Evolutionary conservation across 2,329 filamentous ascomycete genomes (phyloP).

Genomic region (Alternaria tenuissima): DNA sequence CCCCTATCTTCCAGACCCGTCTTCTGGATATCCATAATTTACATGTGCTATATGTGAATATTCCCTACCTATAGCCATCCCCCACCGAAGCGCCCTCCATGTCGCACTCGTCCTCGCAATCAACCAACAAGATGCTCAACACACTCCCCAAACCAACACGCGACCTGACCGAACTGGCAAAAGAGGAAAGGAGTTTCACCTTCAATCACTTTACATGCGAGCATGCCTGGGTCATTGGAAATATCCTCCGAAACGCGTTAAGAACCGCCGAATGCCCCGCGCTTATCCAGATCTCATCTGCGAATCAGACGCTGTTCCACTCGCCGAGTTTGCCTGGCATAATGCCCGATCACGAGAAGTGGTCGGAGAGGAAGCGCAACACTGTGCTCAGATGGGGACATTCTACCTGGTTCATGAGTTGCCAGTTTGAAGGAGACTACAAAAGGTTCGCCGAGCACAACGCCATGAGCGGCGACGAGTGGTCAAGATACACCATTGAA

Average conservation of each 20-base stretch:
- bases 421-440: constrained; percentile 74
- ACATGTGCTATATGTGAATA: constrained; percentile 9
- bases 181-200: constrained; percentile 54
- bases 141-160: constrained; percentile 44
- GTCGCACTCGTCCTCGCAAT: constrained; percentile 5
- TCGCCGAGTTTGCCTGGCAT: constrained; percentile 71
- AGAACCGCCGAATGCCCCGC: constrained; percentile 62
- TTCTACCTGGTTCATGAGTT: constrained; percentile 75
- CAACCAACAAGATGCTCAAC: constrained; percentile 25
- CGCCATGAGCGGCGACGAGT: constrained; percentile 61
- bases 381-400: constrained; percentile 75
- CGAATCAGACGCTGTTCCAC: constrained; percentile 74
- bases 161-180: constrained; percentile 51
- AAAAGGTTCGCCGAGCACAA: constrained; percentile 70
- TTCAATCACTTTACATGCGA: constrained; percentile 67
- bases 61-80: constrained; percentile 13
- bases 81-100: background rate
- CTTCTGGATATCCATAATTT: constrained; percentile 2
- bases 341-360: constrained; percentile 74
- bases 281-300: constrained; percentile 71
- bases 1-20: constrained; percentile 9
- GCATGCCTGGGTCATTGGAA: constrained; percentile 72
- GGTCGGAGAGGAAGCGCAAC: constrained; percentile 70
- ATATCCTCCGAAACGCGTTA: constrained; percentile 70
- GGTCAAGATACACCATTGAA: constrained; percentile 75